Evolutionary conservation across 805 yeast species (phyloP), one percentile per base, ranked within the genome.

Genomic region (Pichia cephalocereana): DNA sequence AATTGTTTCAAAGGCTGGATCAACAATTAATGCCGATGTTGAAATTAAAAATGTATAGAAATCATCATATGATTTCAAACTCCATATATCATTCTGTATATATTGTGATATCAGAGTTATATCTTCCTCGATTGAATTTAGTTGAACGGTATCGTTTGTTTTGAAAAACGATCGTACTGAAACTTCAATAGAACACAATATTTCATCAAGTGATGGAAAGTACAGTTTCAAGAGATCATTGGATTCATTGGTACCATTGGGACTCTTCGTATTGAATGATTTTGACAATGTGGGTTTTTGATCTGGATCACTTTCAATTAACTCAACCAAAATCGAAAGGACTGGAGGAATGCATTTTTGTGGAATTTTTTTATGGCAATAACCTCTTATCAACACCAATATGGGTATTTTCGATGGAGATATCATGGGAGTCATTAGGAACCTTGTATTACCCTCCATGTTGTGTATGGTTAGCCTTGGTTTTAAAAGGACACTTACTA

Each of bases 361-460:
- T 6, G 79, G 79, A 2, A 75, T 52, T 15, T 60, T 59, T 9
- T 68, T 68, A 12, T 68, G 58, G 42, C 79, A 68, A 54, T 76
- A 76, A 0, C 74, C 72, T 15, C 70, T 69, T 6, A 80, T 68
- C 14, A 82, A 56, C 3, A 73, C 62, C 10, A 80, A 55, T 1
- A 80, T 54, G 2, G 80, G 76, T 0, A 82, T 62, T 53, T 77
- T 79, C 48, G 76, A 72, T 0, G 86, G 80, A 7, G 83, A 74
- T 28, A 81, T 53, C 1, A 67, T 57, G 3, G 72, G 69, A 1
- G 75, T 67, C 23, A 73, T 43, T 3, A 61, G 52, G 36, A 58
- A 43, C 28, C 47, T 52, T 19, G 28, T 19, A 8, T 41, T 3
- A 11, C 45, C 42, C 3, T 46, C 47, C 32, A 44, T 40, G 17